These are phyloP conservation scores for Haplosporangium gracile DNA, from an alignment of 192 early-diverging fungal species.

Conservation along the genomic window DNA sequence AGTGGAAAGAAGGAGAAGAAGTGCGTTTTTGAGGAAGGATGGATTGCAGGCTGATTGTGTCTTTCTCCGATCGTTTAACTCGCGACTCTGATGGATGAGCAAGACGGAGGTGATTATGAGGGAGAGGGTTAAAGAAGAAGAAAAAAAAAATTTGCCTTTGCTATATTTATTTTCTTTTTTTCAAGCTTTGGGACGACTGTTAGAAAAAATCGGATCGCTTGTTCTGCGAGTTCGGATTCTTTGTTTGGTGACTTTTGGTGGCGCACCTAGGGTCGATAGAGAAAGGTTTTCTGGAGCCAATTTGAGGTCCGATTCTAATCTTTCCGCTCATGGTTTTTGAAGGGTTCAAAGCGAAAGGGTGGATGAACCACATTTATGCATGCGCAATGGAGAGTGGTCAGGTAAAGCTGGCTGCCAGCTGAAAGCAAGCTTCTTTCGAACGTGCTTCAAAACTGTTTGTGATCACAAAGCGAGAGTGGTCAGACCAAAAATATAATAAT, in stretches of 20 bases:
- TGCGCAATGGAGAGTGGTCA: too few relatives aligned
- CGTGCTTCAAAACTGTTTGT: neutral
- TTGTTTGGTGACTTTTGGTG: neutral
- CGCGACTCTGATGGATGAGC: conserved; percentile 23
- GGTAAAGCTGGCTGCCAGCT: too few relatives aligned
- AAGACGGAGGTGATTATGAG: conserved; percentile 52
- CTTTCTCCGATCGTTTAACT: conserved; percentile 55
- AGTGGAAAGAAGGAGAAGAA: conserved; percentile 9
- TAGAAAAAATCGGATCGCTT: neutral
- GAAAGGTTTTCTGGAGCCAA: neutral
- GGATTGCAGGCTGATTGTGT: conserved; percentile 57
- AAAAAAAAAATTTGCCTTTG: conserved; percentile 6
- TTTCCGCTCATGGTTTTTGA: neutral
- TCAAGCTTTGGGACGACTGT: neutral
- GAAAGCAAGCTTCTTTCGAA: neutral
- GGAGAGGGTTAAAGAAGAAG: conserved; percentile 44
- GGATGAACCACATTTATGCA: too few relatives aligned
- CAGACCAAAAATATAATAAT: neutral
- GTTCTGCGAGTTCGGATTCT: neutral
- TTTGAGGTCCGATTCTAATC: too few relatives aligned
- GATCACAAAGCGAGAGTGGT: neutral
- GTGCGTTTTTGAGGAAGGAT: conserved; percentile 22
- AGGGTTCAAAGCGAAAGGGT: too few relatives aligned
- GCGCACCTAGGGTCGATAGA: neutral
- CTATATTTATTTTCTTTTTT: neutral